Conservation (phyloP, 495 filamentous ascomycete genomes). For the Penicillium steckii region DNA sequence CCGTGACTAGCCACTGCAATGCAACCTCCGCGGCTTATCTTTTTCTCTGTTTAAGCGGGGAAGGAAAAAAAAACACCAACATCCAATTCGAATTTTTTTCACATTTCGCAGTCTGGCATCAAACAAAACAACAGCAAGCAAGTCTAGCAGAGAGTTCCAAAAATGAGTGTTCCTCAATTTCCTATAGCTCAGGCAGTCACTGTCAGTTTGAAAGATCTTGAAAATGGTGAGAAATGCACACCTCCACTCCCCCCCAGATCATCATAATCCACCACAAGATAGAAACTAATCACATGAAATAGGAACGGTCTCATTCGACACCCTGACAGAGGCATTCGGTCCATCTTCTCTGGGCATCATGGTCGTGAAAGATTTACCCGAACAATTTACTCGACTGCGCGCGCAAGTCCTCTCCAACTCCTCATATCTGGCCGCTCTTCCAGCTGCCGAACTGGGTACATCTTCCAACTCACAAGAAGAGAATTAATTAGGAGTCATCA, state of each 20-base stretch:
- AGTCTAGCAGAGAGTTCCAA: no score
- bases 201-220: constrained; percentile 54
- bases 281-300: constrained; percentile 1
- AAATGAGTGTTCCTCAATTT: constrained; percentile 9
- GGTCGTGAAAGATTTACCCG: constrained; percentile 79
- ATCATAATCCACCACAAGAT: neutral
- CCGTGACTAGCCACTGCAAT: neutral
- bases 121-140: neutral
- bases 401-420: constrained; percentile 77
- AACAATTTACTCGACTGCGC: constrained; percentile 65
- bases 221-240: constrained; percentile 22
- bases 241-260: neutral
- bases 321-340: constrained; percentile 83
- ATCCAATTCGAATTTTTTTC: neutral
- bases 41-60: constrained; percentile 25
- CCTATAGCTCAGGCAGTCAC: constrained; percentile 47
- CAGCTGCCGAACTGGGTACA: constrained; percentile 68
- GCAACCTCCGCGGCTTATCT: constrained; percentile 10
- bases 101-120: neutral
- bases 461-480: neutral
- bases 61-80: neutral
- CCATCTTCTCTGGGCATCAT: constrained; percentile 91
- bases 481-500: neutral
- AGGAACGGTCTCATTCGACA: constrained; percentile 72
- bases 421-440: constrained; percentile 84